Percentiles rank a stretch among this genome's conserved stretches.
These are phyloP conservation scores for Saccharomyces hybrid DNA, from an alignment of 1,139 yeast species.

Conservation along the genomic window DNA sequence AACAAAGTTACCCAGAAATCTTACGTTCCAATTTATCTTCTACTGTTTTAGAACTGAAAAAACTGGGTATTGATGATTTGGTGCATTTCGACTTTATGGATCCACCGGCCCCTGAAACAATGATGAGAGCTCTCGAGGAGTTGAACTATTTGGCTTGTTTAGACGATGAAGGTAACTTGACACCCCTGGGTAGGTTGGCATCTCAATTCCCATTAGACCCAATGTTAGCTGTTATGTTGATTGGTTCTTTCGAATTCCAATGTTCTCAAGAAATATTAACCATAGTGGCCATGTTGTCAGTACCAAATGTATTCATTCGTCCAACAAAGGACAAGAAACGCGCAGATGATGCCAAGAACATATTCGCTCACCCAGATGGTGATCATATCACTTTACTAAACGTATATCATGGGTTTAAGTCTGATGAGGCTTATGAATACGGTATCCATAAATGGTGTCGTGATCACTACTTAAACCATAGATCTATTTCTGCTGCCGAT, in stretches of 20 bases:
- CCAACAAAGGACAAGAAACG: conserved; percentile 82
- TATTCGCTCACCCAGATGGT: conserved; percentile 90
- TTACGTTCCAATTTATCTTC: conserved; percentile 83
- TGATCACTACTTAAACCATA: conserved; percentile 73
- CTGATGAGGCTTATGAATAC: conserved; percentile 55
- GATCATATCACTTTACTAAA: conserved; percentile 88
- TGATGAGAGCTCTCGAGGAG: conserved; percentile 98
- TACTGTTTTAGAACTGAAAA: conserved; percentile 86
- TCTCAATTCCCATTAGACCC: conserved; percentile 96
- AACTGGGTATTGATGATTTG: conserved; percentile 88
- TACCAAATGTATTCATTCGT: conserved; percentile 89
- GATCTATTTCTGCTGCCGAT: conserved; percentile 77
- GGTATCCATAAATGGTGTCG: conserved; percentile 81
- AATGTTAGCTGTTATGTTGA: conserved; percentile 84
- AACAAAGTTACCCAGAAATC: conserved; percentile 94
- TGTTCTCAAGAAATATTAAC: conserved; percentile 87
- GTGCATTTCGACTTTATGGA: conserved; percentile 98
- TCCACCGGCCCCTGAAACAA: conserved; percentile 99
- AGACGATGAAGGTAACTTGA: conserved; percentile 85
- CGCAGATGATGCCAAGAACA: conserved; percentile 85
- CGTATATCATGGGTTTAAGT: conserved; percentile 77
- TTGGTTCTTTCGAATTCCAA: conserved; percentile 73
- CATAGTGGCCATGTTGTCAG: conserved; percentile 83
- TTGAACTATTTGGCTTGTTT: conserved; percentile 82
- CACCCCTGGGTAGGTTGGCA: conserved; percentile 80